phyloP scores from a whole-genome alignment of 2,329 filamentous ascomycete species.

The Didymella lethalis region DNA sequence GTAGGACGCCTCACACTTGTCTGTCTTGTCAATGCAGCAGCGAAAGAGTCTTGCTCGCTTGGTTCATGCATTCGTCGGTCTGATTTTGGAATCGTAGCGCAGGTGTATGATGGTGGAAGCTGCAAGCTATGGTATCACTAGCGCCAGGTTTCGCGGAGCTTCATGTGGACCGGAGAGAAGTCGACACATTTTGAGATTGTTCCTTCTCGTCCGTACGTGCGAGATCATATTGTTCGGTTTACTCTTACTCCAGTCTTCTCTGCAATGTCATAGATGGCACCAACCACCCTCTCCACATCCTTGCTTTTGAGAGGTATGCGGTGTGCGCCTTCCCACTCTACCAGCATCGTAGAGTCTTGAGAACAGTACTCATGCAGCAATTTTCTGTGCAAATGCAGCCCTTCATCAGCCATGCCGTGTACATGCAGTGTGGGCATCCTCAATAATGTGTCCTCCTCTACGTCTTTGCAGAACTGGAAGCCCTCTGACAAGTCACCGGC shows the following conservation, averaged over 20 bases:
- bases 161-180: background rate
- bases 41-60: background rate
- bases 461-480: slow-evolving; percentile 43
- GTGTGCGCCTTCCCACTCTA: slow-evolving; percentile 79
- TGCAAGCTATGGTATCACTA: background rate
- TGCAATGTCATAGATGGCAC: slow-evolving; percentile 62
- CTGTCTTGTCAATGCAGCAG: background rate
- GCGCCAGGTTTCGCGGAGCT: background rate
- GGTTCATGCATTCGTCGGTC: background rate
- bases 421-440: slow-evolving; percentile 71
- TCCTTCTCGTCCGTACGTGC: background rate
- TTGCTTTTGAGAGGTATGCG: slow-evolving; percentile 71
- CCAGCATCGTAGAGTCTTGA: slow-evolving; percentile 59
- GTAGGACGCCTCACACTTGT: background rate
- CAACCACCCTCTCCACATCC: slow-evolving; percentile 68
- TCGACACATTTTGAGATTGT: background rate
- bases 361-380: slow-evolving; percentile 68
- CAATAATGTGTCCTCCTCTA: slow-evolving; percentile 59
- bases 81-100: background rate
- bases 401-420: slow-evolving; percentile 68
- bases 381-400: slow-evolving; percentile 65
- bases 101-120: background rate
- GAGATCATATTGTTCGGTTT: slow-evolving; percentile 35
- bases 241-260: slow-evolving; percentile 57
- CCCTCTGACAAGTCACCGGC: slow-evolving; percentile 56